Base-by-base conservation (phyloP, 192 early-diverging fungal genomes). In the Dissophora globulifera region DNA sequence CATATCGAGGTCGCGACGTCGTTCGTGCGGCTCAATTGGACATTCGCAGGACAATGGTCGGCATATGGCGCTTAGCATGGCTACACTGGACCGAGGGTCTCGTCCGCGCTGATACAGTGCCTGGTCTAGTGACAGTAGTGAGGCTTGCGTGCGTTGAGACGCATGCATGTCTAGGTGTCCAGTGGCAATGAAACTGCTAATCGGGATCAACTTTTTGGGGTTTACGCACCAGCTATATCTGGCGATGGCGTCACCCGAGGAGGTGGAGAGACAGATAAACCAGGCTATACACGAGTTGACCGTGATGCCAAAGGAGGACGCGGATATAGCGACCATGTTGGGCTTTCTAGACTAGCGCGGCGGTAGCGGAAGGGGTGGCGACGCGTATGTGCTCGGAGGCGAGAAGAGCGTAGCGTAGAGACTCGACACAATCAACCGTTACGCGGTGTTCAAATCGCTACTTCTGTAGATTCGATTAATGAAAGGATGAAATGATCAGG, bases 341-440 rank as follows among this genome's bases (percentile, higher is more conserved):
- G 67, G 66, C 17, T 48, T 76, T 83, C 50, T 72, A 30, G 70
- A 80, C 67, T 71, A 67, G 15, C 66, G 83, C 41, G 43, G n/a
- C n/a, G 54, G n/a, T n/a, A n/a, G n/a, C n/a, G n/a, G n/a, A n/a
- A n/a, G n/a, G n/a, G n/a, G 51, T 6, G 68, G 80, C 12, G 66
- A 67, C 55, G 51, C 69, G 11, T 71, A 50, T 47, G 59, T 56
- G 25, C 27, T 79, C 9, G 84, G 82, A 22, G 55, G 79, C 31
- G 48, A 82, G 50, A 82, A 84, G 29, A 78, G 84, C 11, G 83
- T 85, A 51, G 79, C 88, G 47, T 89, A 88, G 33, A 62, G 71
- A 15, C 78, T 98, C 56, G 94, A 96, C 59, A 91, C 86, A 32
- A 90, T 98, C 48, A 94, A 96, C 70, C 88, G 96, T 17, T 98